A percentile compares a stretch with the other conserved stretches of the same genome.
Conservation (phyloP, 208 protist genomes). For the Tritrichomonas musculus region DNA sequence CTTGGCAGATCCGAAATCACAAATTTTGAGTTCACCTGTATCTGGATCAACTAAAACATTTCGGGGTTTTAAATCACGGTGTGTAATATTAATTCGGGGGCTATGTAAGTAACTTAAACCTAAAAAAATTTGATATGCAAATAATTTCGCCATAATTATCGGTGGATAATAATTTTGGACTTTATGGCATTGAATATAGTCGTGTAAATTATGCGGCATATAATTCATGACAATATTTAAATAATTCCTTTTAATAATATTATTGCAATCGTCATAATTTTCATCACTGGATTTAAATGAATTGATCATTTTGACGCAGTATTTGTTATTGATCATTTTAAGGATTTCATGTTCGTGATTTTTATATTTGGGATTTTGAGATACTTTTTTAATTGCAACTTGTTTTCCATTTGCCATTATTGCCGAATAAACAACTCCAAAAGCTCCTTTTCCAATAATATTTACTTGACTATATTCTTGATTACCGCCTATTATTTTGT, state of each 20-base stretch:
- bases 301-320: background rate
- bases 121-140: constrained; percentile 87
- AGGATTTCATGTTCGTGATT: background rate
- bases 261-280: constrained; percentile 64
- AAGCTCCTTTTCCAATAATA: background rate
- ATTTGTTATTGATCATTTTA: background rate
- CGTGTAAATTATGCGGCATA: constrained; percentile 85
- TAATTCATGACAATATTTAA: constrained; percentile 97
- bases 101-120: constrained; percentile 88
- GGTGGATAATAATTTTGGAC: constrained; percentile 58
- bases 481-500: too few relatives aligned
- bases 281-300: background rate
- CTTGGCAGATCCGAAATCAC: constrained; percentile 78
- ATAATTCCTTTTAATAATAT: too few relatives aligned
- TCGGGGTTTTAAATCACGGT: constrained; percentile 85
- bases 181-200: constrained; percentile 72
- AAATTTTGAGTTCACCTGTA: constrained; percentile 74
- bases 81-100: constrained; percentile 64
- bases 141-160: constrained; percentile 57
- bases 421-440: background rate
- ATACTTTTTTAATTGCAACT: constrained; percentile 32
- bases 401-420: background rate
- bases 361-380: background rate
- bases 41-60: constrained; percentile 74
- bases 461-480: background rate